These are phyloP conservation scores for Erysimum pusillum DNA, from an alignment of 441 rosid genomes.

Conservation along the genomic window DNA sequence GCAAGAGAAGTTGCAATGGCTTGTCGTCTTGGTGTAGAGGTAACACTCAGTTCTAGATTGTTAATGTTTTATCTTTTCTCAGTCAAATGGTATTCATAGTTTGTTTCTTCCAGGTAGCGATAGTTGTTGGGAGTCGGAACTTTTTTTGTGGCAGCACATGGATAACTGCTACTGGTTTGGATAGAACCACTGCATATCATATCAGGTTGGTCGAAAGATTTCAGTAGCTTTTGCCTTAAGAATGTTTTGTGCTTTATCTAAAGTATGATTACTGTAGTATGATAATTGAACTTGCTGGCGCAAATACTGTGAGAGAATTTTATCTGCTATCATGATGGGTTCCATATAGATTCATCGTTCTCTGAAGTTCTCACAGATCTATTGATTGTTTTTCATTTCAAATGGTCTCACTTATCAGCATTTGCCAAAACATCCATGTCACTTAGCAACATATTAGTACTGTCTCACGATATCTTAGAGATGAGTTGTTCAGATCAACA, in stretches of 20 bases:
- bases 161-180: constrained; percentile 80
- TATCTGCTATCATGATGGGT: not conserved
- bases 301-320: not conserved
- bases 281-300: not conserved
- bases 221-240: constrained; percentile 10
- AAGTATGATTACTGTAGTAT: not conserved
- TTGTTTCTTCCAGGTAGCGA: constrained; percentile 66
- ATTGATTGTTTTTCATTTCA: not conserved
- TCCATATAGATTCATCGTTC: constrained; percentile 10
- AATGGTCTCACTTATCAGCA: not conserved
- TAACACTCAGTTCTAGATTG: constrained; percentile 35
- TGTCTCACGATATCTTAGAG: not conserved
- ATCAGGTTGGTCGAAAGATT: constrained; percentile 62
- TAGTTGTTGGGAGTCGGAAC: constrained; percentile 92
- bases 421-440: not conserved
- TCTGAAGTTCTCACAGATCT: constrained; percentile 7
- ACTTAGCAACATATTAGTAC: not conserved
- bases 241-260: not conserved
- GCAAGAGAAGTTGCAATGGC: constrained; percentile 85
- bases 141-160: constrained; percentile 85
- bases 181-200: constrained; percentile 86
- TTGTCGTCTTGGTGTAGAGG: constrained; percentile 83
- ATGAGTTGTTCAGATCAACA: constrained; percentile 5
- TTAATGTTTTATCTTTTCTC: constrained; percentile 16
- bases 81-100: constrained; percentile 5